phyloP scores from a whole-genome alignment of 352 stramenopile species.

The Halophytophthora batemanensis region DNA sequence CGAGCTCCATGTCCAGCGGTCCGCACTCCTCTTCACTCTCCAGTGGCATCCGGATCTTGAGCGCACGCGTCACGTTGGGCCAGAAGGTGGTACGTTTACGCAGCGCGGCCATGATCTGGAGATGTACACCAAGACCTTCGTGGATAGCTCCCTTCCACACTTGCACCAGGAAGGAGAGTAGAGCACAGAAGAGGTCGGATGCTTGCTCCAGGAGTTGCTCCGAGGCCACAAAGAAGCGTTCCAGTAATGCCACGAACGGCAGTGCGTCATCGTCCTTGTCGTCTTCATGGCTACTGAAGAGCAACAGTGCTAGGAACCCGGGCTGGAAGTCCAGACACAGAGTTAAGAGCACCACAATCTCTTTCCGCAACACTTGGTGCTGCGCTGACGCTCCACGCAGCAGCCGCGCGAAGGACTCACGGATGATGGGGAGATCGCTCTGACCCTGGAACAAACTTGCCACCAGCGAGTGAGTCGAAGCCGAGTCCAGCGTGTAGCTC shows the following conservation, averaged over 20 bases:
- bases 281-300: conserved; percentile 26
- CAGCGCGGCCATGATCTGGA: conserved; percentile 43
- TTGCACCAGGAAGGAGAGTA: conserved; percentile 53
- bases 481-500: conserved; percentile 10
- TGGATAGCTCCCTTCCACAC: conserved; percentile 50
- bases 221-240: conserved; percentile 51
- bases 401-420: conserved; percentile 36
- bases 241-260: conserved; percentile 37
- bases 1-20: conserved; percentile 36
- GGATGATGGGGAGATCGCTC: conserved; percentile 37
- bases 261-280: conserved; percentile 17
- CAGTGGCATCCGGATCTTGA: conserved; percentile 60
- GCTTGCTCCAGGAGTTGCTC: conserved; percentile 55
- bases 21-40: conserved; percentile 34
- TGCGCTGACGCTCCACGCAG: conserved; percentile 24
- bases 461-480: conserved; percentile 44
- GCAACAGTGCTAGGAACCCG: conserved; percentile 51
- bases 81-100: conserved; percentile 43
- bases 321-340: conserved; percentile 57
- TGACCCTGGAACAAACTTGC: conserved; percentile 40
- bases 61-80: conserved; percentile 49
- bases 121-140: conserved; percentile 39
- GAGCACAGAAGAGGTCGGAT: conserved; percentile 54
- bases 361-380: conserved; percentile 28
- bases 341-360: conserved; percentile 50